Percentiles rank a stretch among this genome's conserved stretches.
phyloP scores from a whole-genome alignment of 2,329 filamentous ascomycete genomes.

The Nannizziopsis arthrosporioides region DNA sequence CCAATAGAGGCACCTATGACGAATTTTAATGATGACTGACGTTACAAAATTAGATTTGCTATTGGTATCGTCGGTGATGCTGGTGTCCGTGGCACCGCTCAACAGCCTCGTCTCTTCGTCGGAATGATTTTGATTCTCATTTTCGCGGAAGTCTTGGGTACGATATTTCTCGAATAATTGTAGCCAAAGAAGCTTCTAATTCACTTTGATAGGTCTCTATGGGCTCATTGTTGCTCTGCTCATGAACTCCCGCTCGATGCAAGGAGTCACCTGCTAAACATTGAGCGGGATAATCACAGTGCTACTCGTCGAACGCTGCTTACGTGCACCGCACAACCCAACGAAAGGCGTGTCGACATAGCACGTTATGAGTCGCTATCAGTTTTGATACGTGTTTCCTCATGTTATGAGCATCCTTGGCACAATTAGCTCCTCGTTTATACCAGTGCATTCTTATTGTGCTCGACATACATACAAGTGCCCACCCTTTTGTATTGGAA shows the following conservation, averaged over 20 bases:
- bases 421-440: neutral
- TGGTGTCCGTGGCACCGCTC: conserved; percentile 42
- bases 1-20: neutral
- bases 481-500: neutral
- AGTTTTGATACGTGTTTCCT: neutral
- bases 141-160: conserved; percentile 98
- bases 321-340: neutral
- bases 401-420: conserved; percentile 7
- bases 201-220: conserved; percentile 64
- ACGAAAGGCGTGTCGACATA: neutral
- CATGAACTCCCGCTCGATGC: conserved; percentile 89
- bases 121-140: conserved; percentile 99
- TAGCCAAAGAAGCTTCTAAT: neutral
- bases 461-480: neutral
- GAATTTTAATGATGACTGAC: neutral
- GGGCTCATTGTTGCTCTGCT: conserved; percentile 96
- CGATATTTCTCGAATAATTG: conserved; percentile 26
- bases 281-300: neutral
- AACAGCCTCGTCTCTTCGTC: conserved; percentile 60
- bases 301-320: neutral
- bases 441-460: neutral
- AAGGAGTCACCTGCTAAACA: conserved; percentile 46
- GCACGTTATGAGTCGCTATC: neutral
- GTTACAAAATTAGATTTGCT: conserved; percentile 48
- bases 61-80: conserved; percentile 66